A percentile compares a stretch with the other conserved stretches of the same genome.
These are phyloP conservation scores for Pisolithus orientalis DNA, from an alignment of 768 basidiomycete species.

Conservation along the genomic window DNA sequence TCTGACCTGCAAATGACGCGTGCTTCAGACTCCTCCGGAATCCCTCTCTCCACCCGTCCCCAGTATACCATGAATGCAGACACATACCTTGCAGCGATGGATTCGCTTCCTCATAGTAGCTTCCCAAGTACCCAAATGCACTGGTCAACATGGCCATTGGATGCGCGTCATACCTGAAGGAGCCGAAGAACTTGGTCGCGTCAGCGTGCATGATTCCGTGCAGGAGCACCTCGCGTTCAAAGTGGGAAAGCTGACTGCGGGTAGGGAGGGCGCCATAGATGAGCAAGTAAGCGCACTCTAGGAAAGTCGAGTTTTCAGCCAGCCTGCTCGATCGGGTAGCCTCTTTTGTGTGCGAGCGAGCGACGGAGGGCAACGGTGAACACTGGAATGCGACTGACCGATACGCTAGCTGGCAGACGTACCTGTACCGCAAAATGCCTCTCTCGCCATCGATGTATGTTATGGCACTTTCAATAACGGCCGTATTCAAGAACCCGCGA, in stretches of 20 bases:
- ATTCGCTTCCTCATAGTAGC: constrained; percentile 84
- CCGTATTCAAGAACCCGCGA: constrained; percentile 79
- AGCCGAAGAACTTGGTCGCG: constrained; percentile 60
- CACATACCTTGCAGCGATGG: constrained; percentile 72
- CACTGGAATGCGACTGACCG: not conserved
- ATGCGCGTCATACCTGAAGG: constrained; percentile 86
- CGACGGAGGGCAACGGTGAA: constrained; percentile 1
- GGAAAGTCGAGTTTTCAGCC: constrained; percentile 69
- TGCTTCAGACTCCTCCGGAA: not conserved
- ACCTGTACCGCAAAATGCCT: constrained; percentile 80
- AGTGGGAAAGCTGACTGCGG: constrained; percentile 49
- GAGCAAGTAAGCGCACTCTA: constrained; percentile 81
- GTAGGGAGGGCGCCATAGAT: constrained; percentile 82
- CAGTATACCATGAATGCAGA: not conserved
- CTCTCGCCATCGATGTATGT: constrained; percentile 90
- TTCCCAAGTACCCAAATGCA: constrained; percentile 83
- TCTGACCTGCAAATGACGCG: constrained; percentile 48
- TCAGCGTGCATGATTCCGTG: constrained; percentile 67
- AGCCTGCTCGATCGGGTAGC: constrained; percentile 91
- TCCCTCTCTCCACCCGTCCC: not conserved
- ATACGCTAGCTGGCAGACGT: not conserved
- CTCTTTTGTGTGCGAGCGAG: constrained; percentile 36
- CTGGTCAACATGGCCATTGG: constrained; percentile 89
- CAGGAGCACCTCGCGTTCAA: constrained; percentile 71
- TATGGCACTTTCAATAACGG: constrained; percentile 72